Evolutionary conservation across 164 flowering plant genomes (phyloP), one percentile per base, ranked within the genome.

Genomic region (Pachysandra terminalis): DNA sequence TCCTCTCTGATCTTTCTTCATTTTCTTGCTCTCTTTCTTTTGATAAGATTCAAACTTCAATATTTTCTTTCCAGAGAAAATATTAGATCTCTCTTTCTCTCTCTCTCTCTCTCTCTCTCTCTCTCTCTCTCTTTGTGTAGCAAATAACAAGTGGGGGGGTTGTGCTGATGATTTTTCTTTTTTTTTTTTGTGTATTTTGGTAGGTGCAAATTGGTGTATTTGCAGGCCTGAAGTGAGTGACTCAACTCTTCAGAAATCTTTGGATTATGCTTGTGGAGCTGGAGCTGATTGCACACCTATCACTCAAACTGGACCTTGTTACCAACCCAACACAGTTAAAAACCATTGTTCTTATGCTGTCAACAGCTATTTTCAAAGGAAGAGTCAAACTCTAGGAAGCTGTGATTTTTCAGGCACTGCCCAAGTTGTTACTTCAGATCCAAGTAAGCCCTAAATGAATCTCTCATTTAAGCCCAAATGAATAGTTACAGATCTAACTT

Each of bases 221-320:
- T 87, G 95, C 51, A 87, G 79, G 64, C 75, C 73, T 63, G 90
- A 86, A 48, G 35, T 75, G 62, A 63, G 81, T 70, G 85, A 86
- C 2, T 5, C 63, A 48, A 59, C 35, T 12, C 82, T 85, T 49
- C 96, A 92, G 72, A 90, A 83, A 70, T 59, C 80, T 12, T 41
- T 92, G 24, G 98, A 92, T 64, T 92, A 83, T 75, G 98, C 98
- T 52, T 92, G 98, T 80, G 96, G 93, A 74, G 73, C 79, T 65
- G 95, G 93, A 73, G 98, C 93, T 56, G 95, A 92, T 59, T 92
- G 98, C 72, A 19, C 77, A 0, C 74, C 79, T 1, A 86, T 90
- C 63, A 71, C 51, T 37, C 86, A 83, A 73, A 80, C 58, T 69
- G 92, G 96, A 8, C 67, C 79, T 63, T 92, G 98, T 77, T 86